Conservation (phyloP, 148 eudicot species). For the Vaccinium macrocarpon region DNA sequence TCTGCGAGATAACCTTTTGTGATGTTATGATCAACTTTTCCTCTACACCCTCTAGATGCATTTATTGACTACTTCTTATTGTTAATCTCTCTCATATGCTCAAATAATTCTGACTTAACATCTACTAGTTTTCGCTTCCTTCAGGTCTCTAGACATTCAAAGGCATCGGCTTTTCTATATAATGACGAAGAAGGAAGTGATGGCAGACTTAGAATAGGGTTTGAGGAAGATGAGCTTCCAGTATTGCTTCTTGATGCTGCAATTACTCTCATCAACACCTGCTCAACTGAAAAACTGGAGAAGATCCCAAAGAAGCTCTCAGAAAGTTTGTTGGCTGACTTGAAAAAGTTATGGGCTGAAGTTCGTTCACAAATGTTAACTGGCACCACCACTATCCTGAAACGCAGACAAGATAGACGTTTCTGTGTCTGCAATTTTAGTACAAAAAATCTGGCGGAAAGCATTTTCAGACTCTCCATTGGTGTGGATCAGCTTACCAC, state of each 20-base stretch:
- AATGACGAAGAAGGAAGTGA: slow-evolving; percentile 27
- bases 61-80: background rate
- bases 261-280: slow-evolving; percentile 58
- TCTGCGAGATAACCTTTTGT: background rate
- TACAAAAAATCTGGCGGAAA: slow-evolving; percentile 49
- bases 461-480: slow-evolving; percentile 70
- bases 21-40: background rate
- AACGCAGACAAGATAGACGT: slow-evolving; percentile 14
- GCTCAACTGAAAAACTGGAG: slow-evolving; percentile 50
- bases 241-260: slow-evolving; percentile 49
- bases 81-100: background rate
- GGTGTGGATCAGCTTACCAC: slow-evolving; percentile 18
- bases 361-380: slow-evolving; percentile 36
- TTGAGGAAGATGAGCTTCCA: slow-evolving; percentile 40
- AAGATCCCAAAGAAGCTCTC: slow-evolving; percentile 39
- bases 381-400: slow-evolving; percentile 20
- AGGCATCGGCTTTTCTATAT: slow-evolving; percentile 26
- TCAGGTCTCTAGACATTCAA: slow-evolving; percentile 50
- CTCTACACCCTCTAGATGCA: background rate
- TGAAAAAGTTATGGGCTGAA: slow-evolving; percentile 53
- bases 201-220: slow-evolving; percentile 33
- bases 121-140: slow-evolving; percentile 59
- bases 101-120: slow-evolving; percentile 28
- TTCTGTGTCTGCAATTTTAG: slow-evolving; percentile 46
- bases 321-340: slow-evolving; percentile 25